A percentile compares a stretch with the other conserved stretches of the same genome.
Conservation (phyloP, 2,329 filamentous ascomycete species). For the Magnaporthales sp. region DNA sequence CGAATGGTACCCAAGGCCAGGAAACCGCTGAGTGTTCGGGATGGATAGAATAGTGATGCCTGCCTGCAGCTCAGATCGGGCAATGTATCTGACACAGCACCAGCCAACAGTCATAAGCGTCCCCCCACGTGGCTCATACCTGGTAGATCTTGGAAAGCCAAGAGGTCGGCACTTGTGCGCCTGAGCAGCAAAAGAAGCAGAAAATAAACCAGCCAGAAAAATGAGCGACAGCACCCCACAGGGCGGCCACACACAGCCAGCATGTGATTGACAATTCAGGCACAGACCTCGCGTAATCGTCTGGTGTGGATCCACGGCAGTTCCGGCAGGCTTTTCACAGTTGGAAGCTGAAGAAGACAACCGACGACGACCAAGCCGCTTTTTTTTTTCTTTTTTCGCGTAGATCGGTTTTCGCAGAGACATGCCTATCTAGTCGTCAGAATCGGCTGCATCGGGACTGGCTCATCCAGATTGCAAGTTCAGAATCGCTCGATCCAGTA, state of each 20-base stretch:
- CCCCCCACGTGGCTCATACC: not conserved
- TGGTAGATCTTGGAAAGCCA: not conserved
- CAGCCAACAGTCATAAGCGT: not conserved
- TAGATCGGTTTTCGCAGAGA: not conserved
- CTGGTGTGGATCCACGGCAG: not conserved
- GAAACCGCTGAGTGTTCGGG: too few species aligned
- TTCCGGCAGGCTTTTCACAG: not conserved
- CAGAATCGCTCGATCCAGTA: not conserved
- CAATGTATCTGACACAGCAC: not conserved
- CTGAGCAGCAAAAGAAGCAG: not conserved
- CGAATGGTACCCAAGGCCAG: too few species aligned
- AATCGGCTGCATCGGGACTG: not conserved
- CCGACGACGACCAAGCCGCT: not conserved
- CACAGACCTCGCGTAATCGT: not conserved
- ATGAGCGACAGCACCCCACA: not conserved
- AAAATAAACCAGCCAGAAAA: not conserved
- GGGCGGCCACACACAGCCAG: not conserved
- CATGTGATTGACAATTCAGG: not conserved
- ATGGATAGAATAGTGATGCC: not conserved
- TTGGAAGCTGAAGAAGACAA: not conserved
- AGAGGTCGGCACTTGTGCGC: not conserved
- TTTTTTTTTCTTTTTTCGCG: too few species aligned
- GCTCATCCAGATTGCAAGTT: not conserved
- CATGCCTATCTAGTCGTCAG: too few species aligned
- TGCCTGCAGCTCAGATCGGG: too few species aligned